A percentile compares a stretch with the other conserved stretches of the same genome.
These are phyloP conservation scores for Fusarium siculi DNA, from an alignment of 2,329 filamentous ascomycete species.

Conservation along the genomic window DNA sequence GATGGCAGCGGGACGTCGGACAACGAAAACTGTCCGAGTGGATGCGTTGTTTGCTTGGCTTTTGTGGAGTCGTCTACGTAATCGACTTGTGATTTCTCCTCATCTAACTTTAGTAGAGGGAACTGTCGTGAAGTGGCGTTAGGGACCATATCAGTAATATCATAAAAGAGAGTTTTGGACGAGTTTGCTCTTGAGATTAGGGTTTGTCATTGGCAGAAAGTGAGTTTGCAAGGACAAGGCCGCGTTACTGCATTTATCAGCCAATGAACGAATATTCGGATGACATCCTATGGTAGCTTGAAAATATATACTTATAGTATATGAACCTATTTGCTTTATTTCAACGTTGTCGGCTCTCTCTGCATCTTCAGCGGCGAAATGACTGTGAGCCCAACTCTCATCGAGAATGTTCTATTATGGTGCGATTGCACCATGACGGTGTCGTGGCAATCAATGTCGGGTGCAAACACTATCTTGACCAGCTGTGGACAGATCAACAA, in stretches of 20 bases:
- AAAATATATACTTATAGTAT: neutral
- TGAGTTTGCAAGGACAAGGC: neutral
- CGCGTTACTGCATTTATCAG: fast-evolving
- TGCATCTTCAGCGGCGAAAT: neutral
- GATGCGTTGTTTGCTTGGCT: neutral
- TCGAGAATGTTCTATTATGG: too few species aligned
- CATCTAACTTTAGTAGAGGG: neutral
- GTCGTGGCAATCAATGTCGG: too few species aligned
- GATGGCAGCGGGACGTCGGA: neutral
- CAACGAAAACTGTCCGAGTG: neutral
- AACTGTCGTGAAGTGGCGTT: neutral
- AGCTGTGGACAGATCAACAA: neutral
- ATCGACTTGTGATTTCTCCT: neutral
- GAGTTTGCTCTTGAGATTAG: neutral
- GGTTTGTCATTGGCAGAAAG: neutral
- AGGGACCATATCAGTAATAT: too few species aligned
- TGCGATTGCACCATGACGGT: too few species aligned
- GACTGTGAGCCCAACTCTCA: neutral
- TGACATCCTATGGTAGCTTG: fast-evolving
- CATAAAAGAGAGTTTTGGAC: neutral
- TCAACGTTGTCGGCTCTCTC: fast-evolving
- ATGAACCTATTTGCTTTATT: neutral
- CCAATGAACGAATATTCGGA: neutral
- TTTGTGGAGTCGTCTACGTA: neutral
- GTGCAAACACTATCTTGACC: neutral